Conservation (phyloP, 1,139 yeast species). For the Meyerozyma carpophila region DNA sequence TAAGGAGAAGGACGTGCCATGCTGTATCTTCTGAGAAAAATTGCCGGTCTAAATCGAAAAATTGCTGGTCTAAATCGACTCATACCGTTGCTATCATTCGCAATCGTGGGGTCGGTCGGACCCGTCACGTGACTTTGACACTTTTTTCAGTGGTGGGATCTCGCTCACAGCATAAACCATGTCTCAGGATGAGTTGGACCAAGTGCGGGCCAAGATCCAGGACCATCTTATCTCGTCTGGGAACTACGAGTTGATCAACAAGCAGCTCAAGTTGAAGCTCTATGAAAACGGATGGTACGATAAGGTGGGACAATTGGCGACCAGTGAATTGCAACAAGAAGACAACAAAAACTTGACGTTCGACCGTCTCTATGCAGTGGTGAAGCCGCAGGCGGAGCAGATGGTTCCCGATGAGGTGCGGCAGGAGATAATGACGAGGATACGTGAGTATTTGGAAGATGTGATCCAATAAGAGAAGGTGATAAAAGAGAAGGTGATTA, state of each 20-base stretch:
- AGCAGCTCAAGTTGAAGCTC: conserved; percentile 56
- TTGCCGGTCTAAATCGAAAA: not conserved
- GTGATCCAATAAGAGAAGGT: conserved; percentile 36
- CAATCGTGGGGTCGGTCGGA: not conserved
- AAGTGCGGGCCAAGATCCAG: conserved; percentile 60
- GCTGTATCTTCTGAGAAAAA: not conserved
- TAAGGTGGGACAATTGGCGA: conserved; percentile 57
- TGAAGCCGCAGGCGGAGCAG: conserved; percentile 64
- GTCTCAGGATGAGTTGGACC: conserved; percentile 37
- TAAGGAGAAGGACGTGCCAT: conserved; percentile 31
- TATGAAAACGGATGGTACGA: conserved; percentile 86
- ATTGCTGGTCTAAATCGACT: not conserved
- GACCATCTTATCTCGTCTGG: conserved; percentile 72
- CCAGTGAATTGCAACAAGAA: conserved; percentile 24
- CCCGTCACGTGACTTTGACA: not conserved
- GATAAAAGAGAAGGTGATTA: too few relatives aligned
- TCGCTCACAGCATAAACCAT: not conserved
- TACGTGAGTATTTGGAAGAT: conserved; percentile 58
- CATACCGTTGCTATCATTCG: not conserved
- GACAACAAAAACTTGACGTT: conserved; percentile 39
- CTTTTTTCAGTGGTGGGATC: not conserved
- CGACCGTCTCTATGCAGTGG: conserved; percentile 43
- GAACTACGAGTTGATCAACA: conserved; percentile 66
- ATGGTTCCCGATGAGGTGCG: conserved; percentile 66
- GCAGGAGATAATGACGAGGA: conserved; percentile 51